Evolutionary conservation across 768 basidiomycete genomes (phyloP).

Genomic region (Thelephora ganbajun): DNA sequence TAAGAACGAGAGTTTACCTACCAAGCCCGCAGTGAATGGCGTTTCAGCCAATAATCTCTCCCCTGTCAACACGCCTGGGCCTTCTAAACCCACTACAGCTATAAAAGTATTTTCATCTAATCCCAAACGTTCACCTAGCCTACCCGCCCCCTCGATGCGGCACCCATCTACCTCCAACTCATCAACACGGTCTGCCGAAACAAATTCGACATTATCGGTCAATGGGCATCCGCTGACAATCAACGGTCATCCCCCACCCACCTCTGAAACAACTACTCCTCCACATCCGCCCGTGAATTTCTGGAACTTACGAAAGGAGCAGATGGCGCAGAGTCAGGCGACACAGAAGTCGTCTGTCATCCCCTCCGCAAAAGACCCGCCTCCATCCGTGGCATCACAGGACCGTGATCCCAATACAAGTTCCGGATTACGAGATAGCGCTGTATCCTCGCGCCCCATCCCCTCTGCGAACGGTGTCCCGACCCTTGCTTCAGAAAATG

Average conservation of each 20-base stretch:
- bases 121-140: slow-evolving; percentile 4
- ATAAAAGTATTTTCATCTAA: background rate
- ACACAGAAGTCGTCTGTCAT: slow-evolving; percentile 9
- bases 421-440: background rate
- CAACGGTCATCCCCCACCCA: slow-evolving; percentile 9
- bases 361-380: slow-evolving; percentile 4
- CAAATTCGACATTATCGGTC: slow-evolving; percentile 5
- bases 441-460: background rate
- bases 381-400: background rate
- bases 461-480: slow-evolving; percentile 3
- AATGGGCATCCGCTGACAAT: slow-evolving; percentile 1
- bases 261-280: slow-evolving; percentile 5
- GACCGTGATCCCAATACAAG: background rate
- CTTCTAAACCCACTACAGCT: slow-evolving; percentile 1
- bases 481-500: slow-evolving; percentile 7
- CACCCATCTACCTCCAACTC: slow-evolving; percentile 1
- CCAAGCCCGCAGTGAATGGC: slow-evolving; percentile 1
- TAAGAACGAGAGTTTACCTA: slow-evolving; percentile 4
- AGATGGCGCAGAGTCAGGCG: slow-evolving; percentile 20
- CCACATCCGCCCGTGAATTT: slow-evolving; percentile 20
- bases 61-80: background rate
- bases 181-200: background rate
- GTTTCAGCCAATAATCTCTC: background rate
- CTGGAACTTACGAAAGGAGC: slow-evolving; percentile 29
- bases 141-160: slow-evolving; percentile 1